These are phyloP conservation scores for Candida arabinofermentans DNA, from an alignment of 805 yeast genomes.

Conservation along the genomic window DNA sequence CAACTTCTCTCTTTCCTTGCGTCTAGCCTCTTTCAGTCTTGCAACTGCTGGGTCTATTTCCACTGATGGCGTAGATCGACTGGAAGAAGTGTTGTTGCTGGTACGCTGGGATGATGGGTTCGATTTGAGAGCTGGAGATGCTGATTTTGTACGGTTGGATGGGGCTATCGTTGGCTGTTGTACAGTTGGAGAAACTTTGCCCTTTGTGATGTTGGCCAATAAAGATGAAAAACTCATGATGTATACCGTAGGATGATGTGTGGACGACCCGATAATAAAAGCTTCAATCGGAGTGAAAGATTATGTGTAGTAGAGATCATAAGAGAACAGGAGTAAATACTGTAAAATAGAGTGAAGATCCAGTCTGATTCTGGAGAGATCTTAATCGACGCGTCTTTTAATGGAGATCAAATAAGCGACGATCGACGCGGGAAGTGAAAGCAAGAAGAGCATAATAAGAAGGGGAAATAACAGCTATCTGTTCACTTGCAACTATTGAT, in stretches of 20 bases:
- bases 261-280: background rate
- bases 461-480: no score
- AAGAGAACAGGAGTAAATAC: no score
- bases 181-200: constrained; percentile 10
- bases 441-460: no score
- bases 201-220: constrained; percentile 28
- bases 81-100: no score
- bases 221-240: constrained; percentile 16
- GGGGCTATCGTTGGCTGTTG: background rate
- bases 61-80: constrained; percentile 7
- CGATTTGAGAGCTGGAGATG: background rate
- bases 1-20: constrained; percentile 44
- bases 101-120: background rate
- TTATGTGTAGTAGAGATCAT: no score
- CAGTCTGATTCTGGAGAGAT: no score
- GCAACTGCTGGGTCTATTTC: constrained; percentile 66
- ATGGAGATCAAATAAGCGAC: no score
- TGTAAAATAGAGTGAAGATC: no score
- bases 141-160: background rate
- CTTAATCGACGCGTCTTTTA: no score
- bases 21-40: constrained; percentile 61
- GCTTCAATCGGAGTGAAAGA: no score
- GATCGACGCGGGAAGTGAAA: no score
- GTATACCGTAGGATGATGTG: background rate
- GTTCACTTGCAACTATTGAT: no score